Conservation (phyloP, 1,284 basidiomycete species). For the Leccinum fallax region DNA sequence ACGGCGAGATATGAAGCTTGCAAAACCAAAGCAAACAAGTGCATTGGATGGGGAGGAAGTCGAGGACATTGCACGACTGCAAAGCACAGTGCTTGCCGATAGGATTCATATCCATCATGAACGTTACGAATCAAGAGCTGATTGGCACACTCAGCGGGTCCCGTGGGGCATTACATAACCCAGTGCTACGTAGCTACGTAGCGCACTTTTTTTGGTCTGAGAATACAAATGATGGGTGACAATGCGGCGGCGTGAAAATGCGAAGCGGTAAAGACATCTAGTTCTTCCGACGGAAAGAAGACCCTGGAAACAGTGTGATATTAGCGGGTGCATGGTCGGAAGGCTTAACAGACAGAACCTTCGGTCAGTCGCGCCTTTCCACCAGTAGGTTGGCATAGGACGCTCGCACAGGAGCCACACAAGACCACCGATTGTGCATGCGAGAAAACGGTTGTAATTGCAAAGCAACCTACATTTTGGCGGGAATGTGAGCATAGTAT, state of each 20-base stretch:
- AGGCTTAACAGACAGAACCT: conserved; percentile 61
- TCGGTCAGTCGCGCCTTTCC: conserved; percentile 98
- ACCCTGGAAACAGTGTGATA: conserved; percentile 50
- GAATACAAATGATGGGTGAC: conserved; percentile 20
- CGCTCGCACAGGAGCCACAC: conserved; percentile 92
- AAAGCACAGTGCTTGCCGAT: conserved; percentile 51
- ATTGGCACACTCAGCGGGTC: not conserved
- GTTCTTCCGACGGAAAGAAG: conserved; percentile 87
- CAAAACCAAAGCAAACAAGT: conserved; percentile 49
- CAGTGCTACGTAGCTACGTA: not conserved
- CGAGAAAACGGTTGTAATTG: conserved; percentile 94
- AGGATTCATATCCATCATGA: conserved; percentile 38
- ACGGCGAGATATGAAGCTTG: conserved; percentile 53
- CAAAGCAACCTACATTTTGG: conserved; percentile 75
- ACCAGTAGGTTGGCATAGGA: conserved; percentile 98
- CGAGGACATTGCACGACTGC: conserved; percentile 47
- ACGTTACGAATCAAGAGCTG: not conserved
- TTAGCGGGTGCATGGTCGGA: conserved; percentile 10
- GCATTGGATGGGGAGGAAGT: conserved; percentile 56
- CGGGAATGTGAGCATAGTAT: conserved; percentile 8
- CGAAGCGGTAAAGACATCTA: conserved; percentile 40
- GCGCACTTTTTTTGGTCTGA: conserved; percentile 6
- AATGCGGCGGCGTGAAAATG: not conserved
- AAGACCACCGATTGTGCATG: conserved; percentile 93
- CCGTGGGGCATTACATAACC: conserved; percentile 13